Conservation (phyloP, 768 basidiomycete species). For the Amanita fuliginea region DNA sequence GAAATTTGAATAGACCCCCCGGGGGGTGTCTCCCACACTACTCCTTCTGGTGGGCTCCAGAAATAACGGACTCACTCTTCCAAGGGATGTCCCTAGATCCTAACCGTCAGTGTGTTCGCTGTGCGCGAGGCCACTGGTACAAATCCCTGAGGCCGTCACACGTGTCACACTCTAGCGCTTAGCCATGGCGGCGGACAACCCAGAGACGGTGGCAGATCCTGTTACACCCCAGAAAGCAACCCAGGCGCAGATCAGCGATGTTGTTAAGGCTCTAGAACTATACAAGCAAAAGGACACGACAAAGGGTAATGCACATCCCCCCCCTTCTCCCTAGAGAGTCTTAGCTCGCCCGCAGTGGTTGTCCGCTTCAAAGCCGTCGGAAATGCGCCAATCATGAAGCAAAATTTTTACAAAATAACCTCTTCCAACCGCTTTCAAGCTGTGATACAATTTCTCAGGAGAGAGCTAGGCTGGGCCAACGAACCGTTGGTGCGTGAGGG, state of each 20-base stretch:
- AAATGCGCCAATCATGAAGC: slow-evolving; percentile 97
- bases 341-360: slow-evolving; percentile 55
- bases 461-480: slow-evolving; percentile 80
- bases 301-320: slow-evolving; percentile 40
- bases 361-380: slow-evolving; percentile 97
- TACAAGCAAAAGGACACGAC: slow-evolving; percentile 81
- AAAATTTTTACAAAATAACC: slow-evolving; percentile 97
- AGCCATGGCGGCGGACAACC: slow-evolving; percentile 3
- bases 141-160: not conserved
- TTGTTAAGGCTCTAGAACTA: slow-evolving; percentile 63
- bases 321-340: not conserved
- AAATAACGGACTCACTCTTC: too few relatives aligned
- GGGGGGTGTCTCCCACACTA: too few relatives aligned
- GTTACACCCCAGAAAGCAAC: not conserved
- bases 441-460: slow-evolving; percentile 86
- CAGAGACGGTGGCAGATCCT: not conserved
- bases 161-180: not conserved
- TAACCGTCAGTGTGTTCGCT: too few relatives aligned
- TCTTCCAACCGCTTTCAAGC: slow-evolving; percentile 91
- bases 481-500: slow-evolving; percentile 65
- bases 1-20: too few relatives aligned
- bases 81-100: too few relatives aligned
- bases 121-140: too few relatives aligned
- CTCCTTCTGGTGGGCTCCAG: too few relatives aligned
- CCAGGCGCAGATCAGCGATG: slow-evolving; percentile 29